phyloP scores from a whole-genome alignment of 495 filamentous ascomycete genomes.

The Tetracladium setigerum region DNA sequence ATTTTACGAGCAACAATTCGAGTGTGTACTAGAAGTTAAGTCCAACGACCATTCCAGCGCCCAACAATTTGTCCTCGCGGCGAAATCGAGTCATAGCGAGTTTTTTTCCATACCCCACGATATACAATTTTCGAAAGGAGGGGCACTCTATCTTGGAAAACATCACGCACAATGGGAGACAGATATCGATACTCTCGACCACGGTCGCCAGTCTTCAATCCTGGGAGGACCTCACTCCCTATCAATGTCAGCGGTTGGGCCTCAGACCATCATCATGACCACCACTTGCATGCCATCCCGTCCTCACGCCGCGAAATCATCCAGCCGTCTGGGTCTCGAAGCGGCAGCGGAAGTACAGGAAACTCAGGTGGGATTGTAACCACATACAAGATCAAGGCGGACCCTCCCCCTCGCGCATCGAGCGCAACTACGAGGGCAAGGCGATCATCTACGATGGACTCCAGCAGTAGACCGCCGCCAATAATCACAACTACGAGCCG shows the following conservation, averaged over 20 bases:
- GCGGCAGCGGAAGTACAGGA: slow-evolving; percentile 6
- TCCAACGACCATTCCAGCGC: too few species aligned
- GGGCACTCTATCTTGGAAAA: not conserved
- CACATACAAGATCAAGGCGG: slow-evolving; percentile 41
- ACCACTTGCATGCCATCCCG: slow-evolving; percentile 17
- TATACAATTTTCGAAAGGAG: not conserved
- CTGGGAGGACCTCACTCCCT: slow-evolving; percentile 18
- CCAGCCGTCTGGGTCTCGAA: slow-evolving; percentile 7
- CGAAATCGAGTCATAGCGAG: not conserved
- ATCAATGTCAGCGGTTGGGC: slow-evolving; percentile 2
- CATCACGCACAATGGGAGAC: slow-evolving; percentile 9
- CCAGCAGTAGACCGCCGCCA: slow-evolving; percentile 30
- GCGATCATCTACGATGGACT: slow-evolving; percentile 18
- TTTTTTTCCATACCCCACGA: not conserved
- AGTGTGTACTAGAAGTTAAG: too few species aligned
- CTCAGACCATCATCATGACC: slow-evolving; percentile 3
- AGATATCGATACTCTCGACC: slow-evolving; percentile 15
- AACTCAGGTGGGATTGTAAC: slow-evolving; percentile 27
- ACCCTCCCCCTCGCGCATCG: slow-evolving; percentile 29
- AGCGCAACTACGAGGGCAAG: slow-evolving; percentile 31
- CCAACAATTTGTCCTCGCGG: too few species aligned
- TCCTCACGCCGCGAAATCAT: slow-evolving; percentile 16
- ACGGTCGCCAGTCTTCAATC: slow-evolving; percentile 14
- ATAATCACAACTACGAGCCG: slow-evolving; percentile 36
- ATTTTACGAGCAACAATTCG: too few species aligned